phyloP scores from a whole-genome alignment of 179 eudicot species.

The Beta macrorhiza region DNA sequence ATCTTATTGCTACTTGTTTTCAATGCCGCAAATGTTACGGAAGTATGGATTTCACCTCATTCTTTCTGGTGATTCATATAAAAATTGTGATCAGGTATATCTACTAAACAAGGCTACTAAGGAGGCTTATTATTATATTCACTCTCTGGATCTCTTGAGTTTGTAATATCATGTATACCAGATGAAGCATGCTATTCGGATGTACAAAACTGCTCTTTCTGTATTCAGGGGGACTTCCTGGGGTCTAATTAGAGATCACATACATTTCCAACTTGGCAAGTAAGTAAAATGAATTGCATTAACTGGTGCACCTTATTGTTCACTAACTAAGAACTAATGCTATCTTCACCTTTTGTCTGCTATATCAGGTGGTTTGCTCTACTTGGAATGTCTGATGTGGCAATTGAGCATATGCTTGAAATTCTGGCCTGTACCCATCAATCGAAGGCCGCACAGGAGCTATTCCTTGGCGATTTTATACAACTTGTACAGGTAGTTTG shows the following conservation, averaged over 20 bases:
- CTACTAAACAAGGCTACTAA: background rate
- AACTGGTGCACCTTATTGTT: background rate
- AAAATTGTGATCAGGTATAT: slow-evolving; percentile 84
- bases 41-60: slow-evolving; percentile 98
- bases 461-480: slow-evolving; percentile 80
- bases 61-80: slow-evolving; percentile 88
- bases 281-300: slow-evolving; percentile 38
- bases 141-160: background rate
- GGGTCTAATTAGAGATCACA: slow-evolving; percentile 85
- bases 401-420: slow-evolving; percentile 80
- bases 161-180: slow-evolving; percentile 32
- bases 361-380: slow-evolving; percentile 83
- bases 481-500: slow-evolving; percentile 76
- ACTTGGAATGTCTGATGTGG: slow-evolving; percentile 82
- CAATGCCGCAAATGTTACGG: slow-evolving; percentile 83
- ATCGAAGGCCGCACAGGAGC: slow-evolving; percentile 81
- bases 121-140: slow-evolving; percentile 8
- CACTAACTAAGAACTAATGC: background rate
- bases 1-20: slow-evolving; percentile 83
- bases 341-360: slow-evolving; percentile 15
- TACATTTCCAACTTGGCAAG: slow-evolving; percentile 94
- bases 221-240: slow-evolving; percentile 81
- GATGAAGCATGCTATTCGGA: slow-evolving; percentile 91
- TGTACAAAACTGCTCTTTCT: slow-evolving; percentile 82
- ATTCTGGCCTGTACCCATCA: slow-evolving; percentile 89